Evolutionary conservation across 352 stramenopile species (phyloP).

Genomic region (Phytophthora sansomeana): DNA sequence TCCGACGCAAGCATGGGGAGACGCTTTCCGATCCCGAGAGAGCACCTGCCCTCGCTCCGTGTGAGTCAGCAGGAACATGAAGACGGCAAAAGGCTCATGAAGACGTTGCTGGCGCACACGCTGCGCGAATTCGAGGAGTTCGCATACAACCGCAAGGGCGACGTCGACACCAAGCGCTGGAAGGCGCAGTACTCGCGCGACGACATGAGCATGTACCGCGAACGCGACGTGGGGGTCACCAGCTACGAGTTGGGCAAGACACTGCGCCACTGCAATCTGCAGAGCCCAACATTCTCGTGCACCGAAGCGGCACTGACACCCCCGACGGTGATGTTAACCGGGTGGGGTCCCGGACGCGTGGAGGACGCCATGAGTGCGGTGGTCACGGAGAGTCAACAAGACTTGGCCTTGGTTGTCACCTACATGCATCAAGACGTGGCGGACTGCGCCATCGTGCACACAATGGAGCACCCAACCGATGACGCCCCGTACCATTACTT

Average conservation of each 20-base stretch:
- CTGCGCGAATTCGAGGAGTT: constrained; percentile 55
- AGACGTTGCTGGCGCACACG: constrained; percentile 43
- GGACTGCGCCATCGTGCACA: constrained; percentile 61
- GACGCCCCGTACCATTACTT: constrained; percentile 57
- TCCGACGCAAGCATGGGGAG: constrained; percentile 31
- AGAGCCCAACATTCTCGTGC: constrained; percentile 28
- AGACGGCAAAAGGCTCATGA: constrained; percentile 43
- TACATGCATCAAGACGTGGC: constrained; percentile 66
- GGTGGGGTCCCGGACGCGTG: constrained; percentile 45
- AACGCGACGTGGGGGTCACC: constrained; percentile 41
- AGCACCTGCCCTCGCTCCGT: constrained; percentile 42
- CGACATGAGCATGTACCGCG: constrained; percentile 53
- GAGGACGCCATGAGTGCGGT: constrained; percentile 63
- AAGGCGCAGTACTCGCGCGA: constrained; percentile 45
- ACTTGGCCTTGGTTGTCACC: constrained; percentile 57
- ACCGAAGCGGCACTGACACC: constrained; percentile 32
- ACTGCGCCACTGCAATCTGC: constrained; percentile 31
- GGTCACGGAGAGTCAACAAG: constrained; percentile 52
- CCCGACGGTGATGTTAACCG: constrained; percentile 41
- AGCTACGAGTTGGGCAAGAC: constrained; percentile 29
- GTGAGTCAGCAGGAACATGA: constrained; percentile 43
- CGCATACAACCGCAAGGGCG: constrained; percentile 31
- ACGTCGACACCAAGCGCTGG: constrained; percentile 52
- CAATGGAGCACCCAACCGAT: constrained; percentile 53
- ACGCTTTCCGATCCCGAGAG: constrained; percentile 52